phyloP scores from a whole-genome alignment of 306 rosid genomes.

The Canavalia ensiformis region DNA sequence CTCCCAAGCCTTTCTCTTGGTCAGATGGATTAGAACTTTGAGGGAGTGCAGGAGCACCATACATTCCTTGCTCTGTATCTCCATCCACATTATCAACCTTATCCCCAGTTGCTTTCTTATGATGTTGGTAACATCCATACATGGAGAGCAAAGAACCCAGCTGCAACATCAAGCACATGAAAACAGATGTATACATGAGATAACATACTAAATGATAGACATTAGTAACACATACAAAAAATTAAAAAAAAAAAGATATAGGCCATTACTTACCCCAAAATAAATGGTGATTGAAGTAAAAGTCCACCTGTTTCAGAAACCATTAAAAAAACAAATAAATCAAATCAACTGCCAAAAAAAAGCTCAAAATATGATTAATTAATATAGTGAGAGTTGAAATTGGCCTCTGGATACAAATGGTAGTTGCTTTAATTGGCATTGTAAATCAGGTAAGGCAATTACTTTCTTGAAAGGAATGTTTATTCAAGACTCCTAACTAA shows the following conservation, averaged over 20 bases:
- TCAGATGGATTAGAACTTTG: slow-evolving; percentile 42
- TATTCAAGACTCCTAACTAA: slow-evolving; percentile 15
- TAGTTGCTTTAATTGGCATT: slow-evolving; percentile 31
- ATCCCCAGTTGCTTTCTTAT: slow-evolving; percentile 87
- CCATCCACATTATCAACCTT: slow-evolving; percentile 83
- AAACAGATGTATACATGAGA: neutral
- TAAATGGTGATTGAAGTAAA: slow-evolving; percentile 80
- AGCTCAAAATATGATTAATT: neutral
- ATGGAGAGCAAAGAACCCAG: slow-evolving; percentile 88
- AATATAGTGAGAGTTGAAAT: slow-evolving; percentile 18
- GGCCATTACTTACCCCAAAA: slow-evolving; percentile 81
- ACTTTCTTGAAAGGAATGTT: slow-evolving; percentile 1
- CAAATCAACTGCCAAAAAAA: slow-evolving; percentile 8
- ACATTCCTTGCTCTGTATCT: slow-evolving; percentile 76
- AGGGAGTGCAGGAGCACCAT: slow-evolving; percentile 51
- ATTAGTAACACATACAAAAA: slow-evolving; percentile 9
- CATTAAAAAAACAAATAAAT: slow-evolving; percentile 6
- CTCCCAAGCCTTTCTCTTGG: slow-evolving; percentile 52
- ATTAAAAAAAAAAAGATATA: neutral
- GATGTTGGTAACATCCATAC: slow-evolving; percentile 80
- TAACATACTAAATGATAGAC: neutral
- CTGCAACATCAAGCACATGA: slow-evolving; percentile 56
- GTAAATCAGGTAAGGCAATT: slow-evolving; percentile 15
- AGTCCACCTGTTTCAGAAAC: slow-evolving; percentile 80
- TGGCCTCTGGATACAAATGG: neutral